Percentiles rank a stretch among this genome's conserved stretches.
Evolutionary conservation across 257 asterid species (phyloP).

Genomic region (Solanum stenotomum): DNA sequence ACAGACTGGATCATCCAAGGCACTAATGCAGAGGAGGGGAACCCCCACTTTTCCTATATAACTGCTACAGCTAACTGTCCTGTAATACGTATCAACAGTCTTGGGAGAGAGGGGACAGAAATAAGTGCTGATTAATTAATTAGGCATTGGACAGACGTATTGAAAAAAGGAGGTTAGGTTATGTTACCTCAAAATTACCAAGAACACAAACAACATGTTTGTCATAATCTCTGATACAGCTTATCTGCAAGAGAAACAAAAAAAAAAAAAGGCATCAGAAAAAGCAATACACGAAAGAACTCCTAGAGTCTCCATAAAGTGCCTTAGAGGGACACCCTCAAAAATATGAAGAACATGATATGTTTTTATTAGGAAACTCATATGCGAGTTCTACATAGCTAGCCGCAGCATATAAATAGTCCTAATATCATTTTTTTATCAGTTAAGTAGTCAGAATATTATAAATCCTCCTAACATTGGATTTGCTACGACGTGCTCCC

Average conservation of each 20-base stretch:
- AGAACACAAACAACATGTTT: slow-evolving; percentile 63
- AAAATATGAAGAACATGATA: background rate
- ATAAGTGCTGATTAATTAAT: background rate
- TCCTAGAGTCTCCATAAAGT: background rate
- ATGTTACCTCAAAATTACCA: slow-evolving; percentile 62
- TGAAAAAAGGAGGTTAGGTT: background rate
- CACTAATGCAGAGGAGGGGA: slow-evolving; percentile 84
- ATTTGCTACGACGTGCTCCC: background rate
- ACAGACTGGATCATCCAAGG: slow-evolving; percentile 91
- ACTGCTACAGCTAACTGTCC: slow-evolving; percentile 60
- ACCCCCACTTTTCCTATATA: slow-evolving; percentile 58
- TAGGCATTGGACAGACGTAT: background rate
- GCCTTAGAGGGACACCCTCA: background rate
- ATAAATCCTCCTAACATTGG: background rate
- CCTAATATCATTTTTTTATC: background rate
- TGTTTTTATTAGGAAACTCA: background rate
- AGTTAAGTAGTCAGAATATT: background rate
- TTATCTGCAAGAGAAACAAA: slow-evolving; percentile 31
- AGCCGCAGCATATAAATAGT: background rate
- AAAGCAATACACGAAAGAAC: background rate
- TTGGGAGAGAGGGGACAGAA: slow-evolving; percentile 3
- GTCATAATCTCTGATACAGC: slow-evolving; percentile 72
- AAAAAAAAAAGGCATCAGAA: background rate
- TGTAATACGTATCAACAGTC: slow-evolving; percentile 86
- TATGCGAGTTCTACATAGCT: background rate